Percentiles rank a stretch among this genome's conserved stretches.
phyloP scores from a whole-genome alignment of 805 yeast genomes.

The Myxozyma vanderwaltii region DNA sequence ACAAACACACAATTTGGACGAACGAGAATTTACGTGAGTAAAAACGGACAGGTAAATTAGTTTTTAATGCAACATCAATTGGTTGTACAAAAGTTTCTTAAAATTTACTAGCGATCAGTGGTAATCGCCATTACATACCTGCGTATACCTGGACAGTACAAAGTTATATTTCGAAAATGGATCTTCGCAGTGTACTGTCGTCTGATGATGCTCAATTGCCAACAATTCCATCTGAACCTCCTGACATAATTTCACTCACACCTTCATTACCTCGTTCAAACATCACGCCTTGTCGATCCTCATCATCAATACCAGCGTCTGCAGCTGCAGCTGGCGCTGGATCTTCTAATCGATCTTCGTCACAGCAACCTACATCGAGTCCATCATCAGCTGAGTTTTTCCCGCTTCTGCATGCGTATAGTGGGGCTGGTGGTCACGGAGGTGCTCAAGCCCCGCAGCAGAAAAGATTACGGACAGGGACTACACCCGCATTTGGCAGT shows the following conservation, averaged over 20 bases:
- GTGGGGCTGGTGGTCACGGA: not conserved
- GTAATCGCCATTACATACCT: not conserved
- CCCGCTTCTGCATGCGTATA: conserved; percentile 13
- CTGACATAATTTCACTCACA: conserved; percentile 13
- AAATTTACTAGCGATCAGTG: no score
- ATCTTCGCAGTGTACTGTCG: not conserved
- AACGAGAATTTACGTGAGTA: no score
- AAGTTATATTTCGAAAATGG: not conserved
- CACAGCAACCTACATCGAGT: not conserved
- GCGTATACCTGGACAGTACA: not conserved
- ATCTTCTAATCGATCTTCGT: not conserved
- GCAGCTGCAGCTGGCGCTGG: not conserved
- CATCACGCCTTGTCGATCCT: not conserved
- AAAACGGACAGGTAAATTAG: no score
- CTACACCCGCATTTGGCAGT: conserved; percentile 8
- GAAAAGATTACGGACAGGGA: conserved; percentile 1
- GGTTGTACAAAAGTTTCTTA: no score
- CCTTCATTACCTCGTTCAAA: conserved; percentile 2
- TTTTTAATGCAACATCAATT: no score
- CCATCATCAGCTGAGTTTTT: conserved; percentile 8
- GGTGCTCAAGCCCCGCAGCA: not conserved
- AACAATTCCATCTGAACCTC: conserved; percentile 1
- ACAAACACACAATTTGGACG: no score
- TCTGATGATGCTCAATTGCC: conserved; percentile 1
- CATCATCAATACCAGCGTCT: not conserved